Evolutionary conservation across 164 flowering plant species (phyloP).

Genomic region (Liquidambar formosana): DNA sequence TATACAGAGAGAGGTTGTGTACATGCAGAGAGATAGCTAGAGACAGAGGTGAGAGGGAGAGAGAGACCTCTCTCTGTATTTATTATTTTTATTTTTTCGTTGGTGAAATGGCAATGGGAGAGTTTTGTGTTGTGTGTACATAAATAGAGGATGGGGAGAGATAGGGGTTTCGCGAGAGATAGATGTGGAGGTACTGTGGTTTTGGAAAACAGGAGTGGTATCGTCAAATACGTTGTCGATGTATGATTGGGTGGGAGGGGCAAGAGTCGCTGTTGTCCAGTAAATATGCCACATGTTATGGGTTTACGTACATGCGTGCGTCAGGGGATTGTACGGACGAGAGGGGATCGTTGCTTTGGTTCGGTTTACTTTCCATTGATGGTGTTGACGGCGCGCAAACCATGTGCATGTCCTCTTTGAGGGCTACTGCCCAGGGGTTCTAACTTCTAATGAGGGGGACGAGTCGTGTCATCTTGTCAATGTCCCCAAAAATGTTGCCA

Average conservation of each 20-base stretch:
- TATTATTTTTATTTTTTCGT: too few relatives aligned
- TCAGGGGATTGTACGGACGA: too few relatives aligned
- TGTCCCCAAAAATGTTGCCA: too few relatives aligned
- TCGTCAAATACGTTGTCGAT: constrained; percentile 39
- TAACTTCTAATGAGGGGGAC: too few relatives aligned
- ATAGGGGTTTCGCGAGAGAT: neutral
- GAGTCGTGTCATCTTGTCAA: too few relatives aligned
- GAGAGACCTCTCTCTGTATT: too few relatives aligned
- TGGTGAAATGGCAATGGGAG: neutral
- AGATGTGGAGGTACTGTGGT: constrained; percentile 11
- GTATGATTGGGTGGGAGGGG: constrained; percentile 23
- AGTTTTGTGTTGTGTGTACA: neutral
- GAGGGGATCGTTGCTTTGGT: too few relatives aligned
- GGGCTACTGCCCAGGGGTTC: too few relatives aligned
- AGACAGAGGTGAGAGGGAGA: neutral
- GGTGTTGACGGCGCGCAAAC: too few relatives aligned
- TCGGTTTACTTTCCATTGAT: too few relatives aligned
- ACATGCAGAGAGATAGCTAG: neutral
- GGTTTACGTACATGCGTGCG: too few relatives aligned
- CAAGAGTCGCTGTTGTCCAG: neutral
- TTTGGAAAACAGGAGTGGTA: constrained; percentile 37
- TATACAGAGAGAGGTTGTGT: neutral
- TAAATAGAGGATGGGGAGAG: neutral
- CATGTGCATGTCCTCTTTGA: too few relatives aligned
- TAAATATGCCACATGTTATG: neutral